phyloP scores from a whole-genome alignment of 306 rosid species.

The Malus sylvestris region DNA sequence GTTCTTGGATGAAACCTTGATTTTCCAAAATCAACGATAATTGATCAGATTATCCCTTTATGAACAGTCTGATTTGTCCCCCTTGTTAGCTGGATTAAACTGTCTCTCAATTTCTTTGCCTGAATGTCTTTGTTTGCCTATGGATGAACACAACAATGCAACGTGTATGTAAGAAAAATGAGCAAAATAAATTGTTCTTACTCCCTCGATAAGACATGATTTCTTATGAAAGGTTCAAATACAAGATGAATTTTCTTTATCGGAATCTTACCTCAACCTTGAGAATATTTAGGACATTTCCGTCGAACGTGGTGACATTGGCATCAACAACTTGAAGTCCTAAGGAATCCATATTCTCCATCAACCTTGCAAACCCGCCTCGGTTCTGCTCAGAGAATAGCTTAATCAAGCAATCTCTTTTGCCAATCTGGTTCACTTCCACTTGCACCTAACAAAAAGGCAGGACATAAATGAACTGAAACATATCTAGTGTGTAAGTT shows the following conservation, averaged over 20 bases:
- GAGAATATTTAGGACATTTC: constrained; percentile 38
- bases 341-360: constrained; percentile 55
- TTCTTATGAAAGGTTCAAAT: neutral
- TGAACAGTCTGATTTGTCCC: neutral
- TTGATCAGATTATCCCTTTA: neutral
- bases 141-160: constrained; percentile 15
- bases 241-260: neutral
- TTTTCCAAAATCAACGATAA: neutral
- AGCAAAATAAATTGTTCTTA: constrained; percentile 6
- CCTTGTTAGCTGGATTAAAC: constrained; percentile 30
- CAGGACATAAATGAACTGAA: neutral
- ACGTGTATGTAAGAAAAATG: neutral
- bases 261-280: constrained; percentile 55
- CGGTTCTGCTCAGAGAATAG: constrained; percentile 33
- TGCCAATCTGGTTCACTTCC: constrained; percentile 54
- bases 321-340: constrained; percentile 56
- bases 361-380: constrained; percentile 54
- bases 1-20: neutral
- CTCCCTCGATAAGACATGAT: neutral
- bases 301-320: constrained; percentile 48
- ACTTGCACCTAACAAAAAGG: constrained; percentile 38
- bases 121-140: constrained; percentile 51
- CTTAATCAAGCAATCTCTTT: constrained; percentile 44
- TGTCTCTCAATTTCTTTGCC: constrained; percentile 36
- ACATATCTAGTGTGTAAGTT: neutral